phyloP scores from a whole-genome alignment of 345 rosid species.

The Eucalyptus urophylla region DNA sequence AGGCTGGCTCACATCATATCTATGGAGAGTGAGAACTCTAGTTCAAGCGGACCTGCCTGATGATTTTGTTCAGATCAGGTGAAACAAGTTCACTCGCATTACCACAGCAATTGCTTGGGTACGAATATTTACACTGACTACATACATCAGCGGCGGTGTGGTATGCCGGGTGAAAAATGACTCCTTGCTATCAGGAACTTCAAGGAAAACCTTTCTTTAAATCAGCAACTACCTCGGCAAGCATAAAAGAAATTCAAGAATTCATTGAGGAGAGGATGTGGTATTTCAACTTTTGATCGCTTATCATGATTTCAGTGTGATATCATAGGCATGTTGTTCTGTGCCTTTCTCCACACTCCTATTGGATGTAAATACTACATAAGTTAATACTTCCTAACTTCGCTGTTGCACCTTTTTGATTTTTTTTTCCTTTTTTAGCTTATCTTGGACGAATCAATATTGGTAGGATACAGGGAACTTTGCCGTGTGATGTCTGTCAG shows the following conservation, averaged over 20 bases:
- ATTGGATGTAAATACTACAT: neutral
- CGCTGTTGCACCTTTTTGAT: neutral
- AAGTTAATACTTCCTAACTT: neutral
- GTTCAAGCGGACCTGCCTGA: constrained; percentile 5
- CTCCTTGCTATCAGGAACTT: neutral
- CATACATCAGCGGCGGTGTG: fast-evolving
- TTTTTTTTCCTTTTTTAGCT: neutral
- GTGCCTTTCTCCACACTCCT: neutral
- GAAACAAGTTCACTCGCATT: neutral
- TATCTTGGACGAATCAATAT: neutral
- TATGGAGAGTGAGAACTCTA: constrained; percentile 71
- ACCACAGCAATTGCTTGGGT: fast-evolving
- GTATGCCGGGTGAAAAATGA: neutral
- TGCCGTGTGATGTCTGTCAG: neutral
- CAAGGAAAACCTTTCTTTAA: neutral
- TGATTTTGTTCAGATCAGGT: neutral
- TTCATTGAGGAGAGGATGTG: neutral
- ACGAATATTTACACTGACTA: neutral
- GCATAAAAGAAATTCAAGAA: neutral
- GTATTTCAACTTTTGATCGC: fast-evolving
- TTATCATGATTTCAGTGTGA: neutral
- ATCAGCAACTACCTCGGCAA: neutral
- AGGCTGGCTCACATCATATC: constrained; percentile 73
- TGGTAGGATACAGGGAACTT: neutral
- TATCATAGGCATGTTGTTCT: neutral